Evolutionary conservation across 2,329 filamentous ascomycete genomes (phyloP).

Genomic region (Diaporthe humulicola): DNA sequence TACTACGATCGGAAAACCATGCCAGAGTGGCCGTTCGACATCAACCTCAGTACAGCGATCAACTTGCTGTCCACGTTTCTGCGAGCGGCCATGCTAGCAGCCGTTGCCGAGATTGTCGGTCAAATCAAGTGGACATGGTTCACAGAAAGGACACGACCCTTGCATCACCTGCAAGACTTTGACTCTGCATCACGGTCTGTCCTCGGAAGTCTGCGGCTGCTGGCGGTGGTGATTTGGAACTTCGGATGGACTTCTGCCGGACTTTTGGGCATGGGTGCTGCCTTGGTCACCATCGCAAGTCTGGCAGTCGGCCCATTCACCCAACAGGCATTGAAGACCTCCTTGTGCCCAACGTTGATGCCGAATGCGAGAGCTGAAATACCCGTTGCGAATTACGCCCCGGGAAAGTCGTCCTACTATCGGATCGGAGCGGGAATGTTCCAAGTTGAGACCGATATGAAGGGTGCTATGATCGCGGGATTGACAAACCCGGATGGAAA

Average conservation of each 20-base stretch:
- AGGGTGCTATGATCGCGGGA: conserved; percentile 48
- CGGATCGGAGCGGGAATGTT: conserved; percentile 42
- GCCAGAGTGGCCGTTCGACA: conserved; percentile 44
- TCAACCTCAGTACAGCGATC: conserved; percentile 44
- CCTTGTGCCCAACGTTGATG: conserved; percentile 42
- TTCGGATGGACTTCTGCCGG: conserved; percentile 37
- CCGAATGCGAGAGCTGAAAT: conserved; percentile 27
- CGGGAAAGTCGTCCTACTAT: conserved; percentile 40
- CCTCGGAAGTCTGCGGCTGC: conserved; percentile 45
- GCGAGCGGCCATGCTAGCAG: conserved; percentile 46
- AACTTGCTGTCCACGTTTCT: conserved; percentile 41
- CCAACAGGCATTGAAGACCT: conserved; percentile 47
- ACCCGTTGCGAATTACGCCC: conserved; percentile 32
- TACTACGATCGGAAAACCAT: conserved; percentile 33
- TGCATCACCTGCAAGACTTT: conserved; percentile 49
- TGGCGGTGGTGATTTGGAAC: conserved; percentile 40
- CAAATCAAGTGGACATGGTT: conserved; percentile 52
- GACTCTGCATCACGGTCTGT: conserved; percentile 49
- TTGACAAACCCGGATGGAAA: conserved; percentile 45
- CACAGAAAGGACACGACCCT: conserved; percentile 43
- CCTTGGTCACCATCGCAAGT: conserved; percentile 46
- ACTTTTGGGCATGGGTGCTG: conserved; percentile 41
- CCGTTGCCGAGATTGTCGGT: conserved; percentile 48
- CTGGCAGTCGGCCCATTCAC: conserved; percentile 49
- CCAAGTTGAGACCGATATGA: conserved; percentile 48